Conservation (phyloP, 1,284 basidiomycete species). For the Ceratobasidium theobromae region DNA sequence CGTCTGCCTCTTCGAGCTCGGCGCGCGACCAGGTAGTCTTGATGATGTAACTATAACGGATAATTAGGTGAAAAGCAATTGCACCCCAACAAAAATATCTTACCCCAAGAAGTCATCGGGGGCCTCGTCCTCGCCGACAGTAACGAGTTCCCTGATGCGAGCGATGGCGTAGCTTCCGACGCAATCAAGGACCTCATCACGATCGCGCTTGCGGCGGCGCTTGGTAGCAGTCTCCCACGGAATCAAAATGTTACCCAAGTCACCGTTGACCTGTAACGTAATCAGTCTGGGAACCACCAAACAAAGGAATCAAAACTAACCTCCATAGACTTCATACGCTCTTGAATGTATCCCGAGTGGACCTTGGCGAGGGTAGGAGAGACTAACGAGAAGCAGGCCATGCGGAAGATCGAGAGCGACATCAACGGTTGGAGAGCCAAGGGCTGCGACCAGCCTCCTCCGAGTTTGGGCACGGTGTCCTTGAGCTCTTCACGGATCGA, state of each 20-base stretch:
- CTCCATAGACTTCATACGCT: conserved; percentile 1
- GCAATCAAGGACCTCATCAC: conserved; percentile 1
- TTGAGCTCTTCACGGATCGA: background rate
- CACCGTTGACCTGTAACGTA: background rate
- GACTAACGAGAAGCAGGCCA: background rate
- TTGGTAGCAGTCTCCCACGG: conserved; percentile 7
- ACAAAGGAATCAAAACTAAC: background rate
- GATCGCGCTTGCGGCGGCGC: background rate
- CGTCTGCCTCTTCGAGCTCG: background rate
- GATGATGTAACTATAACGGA: background rate
- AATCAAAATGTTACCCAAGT: background rate
- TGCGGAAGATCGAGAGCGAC: conserved; percentile 4
- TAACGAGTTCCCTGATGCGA: background rate
- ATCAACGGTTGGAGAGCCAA: background rate
- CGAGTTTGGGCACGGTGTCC: background rate
- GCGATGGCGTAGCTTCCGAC: conserved; percentile 1
- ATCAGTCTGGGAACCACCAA: background rate
- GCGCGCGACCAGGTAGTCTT: conserved; percentile 2
- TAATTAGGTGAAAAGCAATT: background rate
- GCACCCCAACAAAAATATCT: background rate
- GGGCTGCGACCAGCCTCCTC: background rate
- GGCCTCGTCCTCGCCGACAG: background rate
- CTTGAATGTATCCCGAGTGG: background rate
- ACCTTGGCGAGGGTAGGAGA: background rate
- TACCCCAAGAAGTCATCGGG: conserved; percentile 6